Conservation (phyloP, 345 rosid species). For the Clarkia xantiana region DNA sequence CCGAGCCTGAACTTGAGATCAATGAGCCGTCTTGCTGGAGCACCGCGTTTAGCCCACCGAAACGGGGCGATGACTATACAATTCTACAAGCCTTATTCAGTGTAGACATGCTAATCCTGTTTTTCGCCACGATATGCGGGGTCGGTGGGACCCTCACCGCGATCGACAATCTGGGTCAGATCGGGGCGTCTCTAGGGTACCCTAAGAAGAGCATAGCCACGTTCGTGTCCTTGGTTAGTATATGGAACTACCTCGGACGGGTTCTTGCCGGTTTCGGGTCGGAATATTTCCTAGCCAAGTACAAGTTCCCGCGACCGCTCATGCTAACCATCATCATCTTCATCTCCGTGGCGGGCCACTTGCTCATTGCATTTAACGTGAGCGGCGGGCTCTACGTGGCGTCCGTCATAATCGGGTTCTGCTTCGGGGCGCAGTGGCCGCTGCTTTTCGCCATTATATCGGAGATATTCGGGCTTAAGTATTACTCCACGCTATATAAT, state of each 20-base stretch:
- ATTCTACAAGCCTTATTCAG: constrained; percentile 46
- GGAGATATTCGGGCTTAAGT: constrained; percentile 48
- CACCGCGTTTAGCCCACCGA: constrained; percentile 29
- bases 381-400: constrained; percentile 32
- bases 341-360: constrained; percentile 34
- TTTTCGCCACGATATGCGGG: constrained; percentile 39
- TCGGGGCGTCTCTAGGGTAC: constrained; percentile 40
- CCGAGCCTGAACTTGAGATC: background rate
- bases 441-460: constrained; percentile 43
- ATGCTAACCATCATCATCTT: constrained; percentile 26
- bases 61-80: constrained; percentile 44
- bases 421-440: constrained; percentile 47
- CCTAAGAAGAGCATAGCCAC: constrained; percentile 27
- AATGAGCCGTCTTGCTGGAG: constrained; percentile 32
- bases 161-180: constrained; percentile 50
- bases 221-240: constrained; percentile 43
- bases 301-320: constrained; percentile 34
- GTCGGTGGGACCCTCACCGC: constrained; percentile 46
- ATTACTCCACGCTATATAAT: constrained; percentile 43
- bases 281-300: constrained; percentile 23
- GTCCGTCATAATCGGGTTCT: constrained; percentile 37
- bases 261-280: constrained; percentile 37
- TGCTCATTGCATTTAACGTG: constrained; percentile 30
- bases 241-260: constrained; percentile 47
- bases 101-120: constrained; percentile 38